Evolutionary conservation across 257 asterid species (phyloP), one percentile per base, ranked within the genome.

Genomic region (Craterostigma plantagineum): DNA sequence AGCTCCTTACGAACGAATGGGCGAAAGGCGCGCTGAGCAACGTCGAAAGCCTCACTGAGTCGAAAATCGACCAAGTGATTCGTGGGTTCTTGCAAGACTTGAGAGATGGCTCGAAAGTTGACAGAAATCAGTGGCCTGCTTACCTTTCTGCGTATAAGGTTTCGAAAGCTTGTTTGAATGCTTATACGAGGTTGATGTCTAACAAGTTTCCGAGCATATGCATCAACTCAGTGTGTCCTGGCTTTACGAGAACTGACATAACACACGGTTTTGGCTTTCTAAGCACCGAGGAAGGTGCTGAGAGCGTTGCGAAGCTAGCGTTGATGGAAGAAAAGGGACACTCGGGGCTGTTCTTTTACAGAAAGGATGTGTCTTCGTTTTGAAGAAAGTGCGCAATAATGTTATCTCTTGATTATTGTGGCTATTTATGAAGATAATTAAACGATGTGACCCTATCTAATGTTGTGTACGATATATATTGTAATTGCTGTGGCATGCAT

Each of bases 301-400:
- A 56, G 40, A 42, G 60, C 27, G 58, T 60, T 0, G 71, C 64
- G 27, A 48, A 54, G 57, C 57, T 63, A 1, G 70, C 84, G 1
- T n/a, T 74, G 37, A 41, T 66, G 52, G 76, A 23, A 63, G 12
- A 72, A n/a, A n/a, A 59, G 41, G 75, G 75, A n/a, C 78, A 72
- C 37, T 62, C 82, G 2, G 82, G 82, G 0, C 0, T 53, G 18
- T 69, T 59, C 57, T 65, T 65, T 46, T 34, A 9, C 16, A 33
- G 61, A 23, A 63, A 55, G 18, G 69, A 63, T 10, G 45, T 42
- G 13, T 42, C 72, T 4, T 50, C 72, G 40, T 69, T 68, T 45
- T 23, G 30, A 23, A n/a, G n/a, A n/a, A n/a, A n/a, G n/a, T n/a
- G n/a, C n/a, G n/a, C n/a, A n/a, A n/a, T n/a, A n/a, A n/a, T n/a